These are phyloP conservation scores for Aspergillus aculeatinus DNA, from an alignment of 2,329 filamentous ascomycete species.

Conservation along the genomic window DNA sequence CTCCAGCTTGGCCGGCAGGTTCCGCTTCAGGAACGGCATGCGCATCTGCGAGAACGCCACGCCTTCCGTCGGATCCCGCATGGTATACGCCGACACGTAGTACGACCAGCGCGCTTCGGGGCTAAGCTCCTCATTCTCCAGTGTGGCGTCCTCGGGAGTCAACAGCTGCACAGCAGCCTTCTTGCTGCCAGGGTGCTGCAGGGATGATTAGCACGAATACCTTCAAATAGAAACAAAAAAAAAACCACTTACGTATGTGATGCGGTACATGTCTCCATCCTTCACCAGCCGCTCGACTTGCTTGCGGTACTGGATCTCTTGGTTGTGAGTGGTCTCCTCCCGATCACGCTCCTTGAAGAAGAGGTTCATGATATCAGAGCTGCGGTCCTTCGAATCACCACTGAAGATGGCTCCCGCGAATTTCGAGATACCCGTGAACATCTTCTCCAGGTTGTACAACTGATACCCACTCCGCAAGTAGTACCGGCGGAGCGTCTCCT, in stretches of 20 bases:
- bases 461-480: constrained; percentile 91
- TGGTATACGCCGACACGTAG: constrained; percentile 89
- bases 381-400: constrained; percentile 88
- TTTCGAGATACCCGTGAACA: constrained; percentile 77
- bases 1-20: constrained; percentile 62
- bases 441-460: constrained; percentile 87
- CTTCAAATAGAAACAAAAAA: background rate
- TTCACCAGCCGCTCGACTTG: constrained; percentile 90
- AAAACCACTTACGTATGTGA: constrained; percentile 74
- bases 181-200: constrained; percentile 63
- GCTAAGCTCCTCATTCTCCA: constrained; percentile 71
- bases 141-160: constrained; percentile 75
- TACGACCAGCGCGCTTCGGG: constrained; percentile 77
- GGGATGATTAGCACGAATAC: constrained; percentile 25
- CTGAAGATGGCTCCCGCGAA: constrained; percentile 81
- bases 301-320: constrained; percentile 86
- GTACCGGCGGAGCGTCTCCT: constrained; percentile 87
- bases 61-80: constrained; percentile 83
- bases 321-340: constrained; percentile 83
- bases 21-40: constrained; percentile 69
- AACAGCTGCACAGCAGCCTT: constrained; percentile 78
- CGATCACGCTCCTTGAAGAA: constrained; percentile 79
- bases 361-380: constrained; percentile 80
- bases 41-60: constrained; percentile 64
- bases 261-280: constrained; percentile 86